Percentiles rank a stretch among this genome's conserved stretches.
Conservation (phyloP, 2,329 filamentous ascomycete species). For the Fusarium sp. region DNA sequence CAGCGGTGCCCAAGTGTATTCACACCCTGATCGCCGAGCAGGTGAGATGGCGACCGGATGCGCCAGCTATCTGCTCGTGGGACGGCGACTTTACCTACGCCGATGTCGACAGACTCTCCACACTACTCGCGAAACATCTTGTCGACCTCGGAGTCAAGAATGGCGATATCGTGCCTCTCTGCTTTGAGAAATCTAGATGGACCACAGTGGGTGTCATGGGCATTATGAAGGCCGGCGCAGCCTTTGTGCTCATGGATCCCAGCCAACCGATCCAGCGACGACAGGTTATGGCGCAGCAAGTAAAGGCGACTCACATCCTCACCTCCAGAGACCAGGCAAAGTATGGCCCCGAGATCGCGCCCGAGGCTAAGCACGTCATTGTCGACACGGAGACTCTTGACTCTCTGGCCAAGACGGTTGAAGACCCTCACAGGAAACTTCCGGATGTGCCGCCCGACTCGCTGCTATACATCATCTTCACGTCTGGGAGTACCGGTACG, state of each 20-base stretch:
- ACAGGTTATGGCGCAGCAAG: conserved; percentile 39
- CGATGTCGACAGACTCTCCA: conserved; percentile 41
- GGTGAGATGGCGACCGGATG: conserved; percentile 37
- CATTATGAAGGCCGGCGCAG: conserved; percentile 50
- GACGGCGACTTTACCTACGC: conserved; percentile 48
- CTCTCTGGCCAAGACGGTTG: conserved; percentile 26
- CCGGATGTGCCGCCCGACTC: conserved; percentile 56
- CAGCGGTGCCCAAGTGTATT: conserved; percentile 32
- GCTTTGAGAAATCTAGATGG: conserved; percentile 50
- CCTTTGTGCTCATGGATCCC: conserved; percentile 49
- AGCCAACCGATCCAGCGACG: conserved; percentile 42
- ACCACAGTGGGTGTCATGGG: conserved; percentile 48
- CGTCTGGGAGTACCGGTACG: conserved; percentile 71
- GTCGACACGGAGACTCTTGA: conserved; percentile 28
- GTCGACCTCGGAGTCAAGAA: conserved; percentile 37
- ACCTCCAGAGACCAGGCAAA: conserved; percentile 35
- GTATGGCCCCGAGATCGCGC: conserved; percentile 34
- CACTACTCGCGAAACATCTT: conserved; percentile 40
- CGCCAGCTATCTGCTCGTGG: conserved; percentile 48
- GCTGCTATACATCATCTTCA: conserved; percentile 69
- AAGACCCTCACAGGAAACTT: conserved; percentile 38
- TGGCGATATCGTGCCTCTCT: conserved; percentile 47
- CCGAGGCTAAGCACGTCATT: conserved; percentile 31
- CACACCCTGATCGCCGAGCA: conserved; percentile 44
- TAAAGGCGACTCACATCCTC: conserved; percentile 34